Conservation (phyloP, 2,329 filamentous ascomycete species). For the Exophiala sp. region DNA sequence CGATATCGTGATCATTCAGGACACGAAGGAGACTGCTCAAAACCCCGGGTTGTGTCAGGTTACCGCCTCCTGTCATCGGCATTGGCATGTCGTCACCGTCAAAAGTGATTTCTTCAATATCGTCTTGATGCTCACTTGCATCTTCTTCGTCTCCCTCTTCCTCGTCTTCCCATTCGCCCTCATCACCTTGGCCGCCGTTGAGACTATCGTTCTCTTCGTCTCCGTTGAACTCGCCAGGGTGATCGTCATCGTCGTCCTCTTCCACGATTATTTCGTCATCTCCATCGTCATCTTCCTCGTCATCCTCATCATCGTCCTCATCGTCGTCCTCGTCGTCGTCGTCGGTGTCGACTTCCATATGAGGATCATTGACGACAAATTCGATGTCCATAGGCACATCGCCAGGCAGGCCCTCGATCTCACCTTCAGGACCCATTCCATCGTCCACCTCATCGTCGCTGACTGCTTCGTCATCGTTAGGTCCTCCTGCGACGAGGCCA, state of each 20-base stretch:
- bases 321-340: constrained; percentile 62
- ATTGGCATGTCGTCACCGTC: constrained; percentile 40
- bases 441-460: constrained; percentile 80
- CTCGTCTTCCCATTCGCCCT: constrained; percentile 51
- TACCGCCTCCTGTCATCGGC: constrained; percentile 40
- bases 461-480: constrained; percentile 77
- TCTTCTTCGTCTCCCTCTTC: constrained; percentile 44
- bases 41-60: constrained; percentile 32
- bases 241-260: constrained; percentile 51
- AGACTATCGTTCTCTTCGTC: constrained; percentile 36
- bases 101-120: constrained; percentile 41
- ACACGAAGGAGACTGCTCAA: constrained; percentile 32
- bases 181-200: constrained; percentile 34
- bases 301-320: constrained; percentile 56
- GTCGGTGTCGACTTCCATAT: constrained; percentile 61
- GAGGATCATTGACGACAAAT: constrained; percentile 71
- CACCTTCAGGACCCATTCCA: constrained; percentile 69
- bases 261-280: constrained; percentile 52
- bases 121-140: constrained; percentile 43
- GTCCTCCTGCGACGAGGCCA: constrained; percentile 58
- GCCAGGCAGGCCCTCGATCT: constrained; percentile 61
- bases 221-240: constrained; percentile 37
- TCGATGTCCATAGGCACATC: constrained; percentile 70
- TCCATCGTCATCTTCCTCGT: constrained; percentile 55
- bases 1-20: constrained; percentile 22